Evolutionary conservation across 495 filamentous ascomycete genomes (phyloP), one percentile per base, ranked within the genome.

Genomic region (Usnea hakonensis): DNA sequence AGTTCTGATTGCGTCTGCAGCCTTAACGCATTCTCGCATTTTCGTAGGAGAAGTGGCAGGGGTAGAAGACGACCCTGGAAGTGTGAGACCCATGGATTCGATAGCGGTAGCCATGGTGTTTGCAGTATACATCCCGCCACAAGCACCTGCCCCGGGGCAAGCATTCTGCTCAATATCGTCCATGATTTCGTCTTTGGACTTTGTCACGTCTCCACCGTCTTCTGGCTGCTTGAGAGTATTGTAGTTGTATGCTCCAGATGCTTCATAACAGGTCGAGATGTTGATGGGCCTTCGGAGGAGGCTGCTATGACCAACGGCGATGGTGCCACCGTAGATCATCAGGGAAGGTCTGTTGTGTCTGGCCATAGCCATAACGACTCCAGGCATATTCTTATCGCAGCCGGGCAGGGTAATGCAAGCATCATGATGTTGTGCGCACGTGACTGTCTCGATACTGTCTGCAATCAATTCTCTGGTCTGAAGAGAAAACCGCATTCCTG

Each of bases 381-480:
- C 94, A 2, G 94, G 94, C 94, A 98, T 98, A 68, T 98, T 98
- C 79, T 98, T 98, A 74, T 98, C 94, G 70, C 94, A 98, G 13
- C 94, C 94, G 2, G 94, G 91, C 65, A 98, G 93, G 30, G 90
- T 84, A 68, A 98, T 92, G 70, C 91, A 95, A 59, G 94, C 94
- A 67, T 98, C 94, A 72, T 98, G 91, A 58, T 85, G 87, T 72
- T 90, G 87, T 9, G 87, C 88, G 67, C 89, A 94, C 2, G 91
- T 95, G 6, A 95, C 89, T 2, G 90, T 91, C 73, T 98, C 93
- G 64, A 98, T 89, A 68, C 85, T 90, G 72, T 98, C 94, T 61
- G 94, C 94, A 67, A 98, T 98, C 58, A 97, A 85, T 63, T 98
- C 94, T 48, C 94, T 81, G 19, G 89, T 90, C 74, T 98, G 93